A percentile compares a stretch with the other conserved stretches of the same genome.
phyloP scores from a whole-genome alignment of 129 eudicot species.

The Arctium lappa region DNA sequence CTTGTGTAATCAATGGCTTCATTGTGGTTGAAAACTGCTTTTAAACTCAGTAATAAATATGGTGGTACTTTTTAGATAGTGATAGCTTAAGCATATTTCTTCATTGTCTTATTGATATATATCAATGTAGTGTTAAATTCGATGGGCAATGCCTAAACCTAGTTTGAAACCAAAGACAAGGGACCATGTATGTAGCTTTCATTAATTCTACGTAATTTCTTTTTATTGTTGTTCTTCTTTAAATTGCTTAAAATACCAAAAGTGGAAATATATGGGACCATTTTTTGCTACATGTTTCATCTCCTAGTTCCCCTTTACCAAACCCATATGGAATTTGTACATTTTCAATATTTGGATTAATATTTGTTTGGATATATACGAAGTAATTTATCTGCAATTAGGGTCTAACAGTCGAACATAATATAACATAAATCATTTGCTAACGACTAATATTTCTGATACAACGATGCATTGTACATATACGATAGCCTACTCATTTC shows the following conservation, averaged over 20 bases:
- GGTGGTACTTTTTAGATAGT: background rate
- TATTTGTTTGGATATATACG: background rate
- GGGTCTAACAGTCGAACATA: background rate
- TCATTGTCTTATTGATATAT: background rate
- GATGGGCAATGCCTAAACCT: background rate
- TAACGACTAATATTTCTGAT: background rate
- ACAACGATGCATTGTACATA: background rate
- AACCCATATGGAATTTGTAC: background rate
- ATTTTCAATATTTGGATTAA: background rate
- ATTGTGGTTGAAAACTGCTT: background rate
- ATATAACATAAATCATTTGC: background rate
- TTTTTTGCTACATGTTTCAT: background rate
- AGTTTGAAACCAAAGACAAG: background rate
- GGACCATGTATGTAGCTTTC: background rate
- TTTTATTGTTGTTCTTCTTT: background rate
- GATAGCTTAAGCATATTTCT: background rate
- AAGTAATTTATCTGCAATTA: background rate
- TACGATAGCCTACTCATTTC: background rate
- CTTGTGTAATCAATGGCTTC: background rate
- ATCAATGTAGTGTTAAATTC: background rate
- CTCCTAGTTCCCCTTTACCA: background rate
- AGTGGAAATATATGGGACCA: background rate
- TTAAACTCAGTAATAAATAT: background rate
- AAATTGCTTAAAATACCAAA: background rate
- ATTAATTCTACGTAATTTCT: background rate